Conservation (phyloP, 192 early-diverging fungal genomes). For the Phycomyces nitens region DNA sequence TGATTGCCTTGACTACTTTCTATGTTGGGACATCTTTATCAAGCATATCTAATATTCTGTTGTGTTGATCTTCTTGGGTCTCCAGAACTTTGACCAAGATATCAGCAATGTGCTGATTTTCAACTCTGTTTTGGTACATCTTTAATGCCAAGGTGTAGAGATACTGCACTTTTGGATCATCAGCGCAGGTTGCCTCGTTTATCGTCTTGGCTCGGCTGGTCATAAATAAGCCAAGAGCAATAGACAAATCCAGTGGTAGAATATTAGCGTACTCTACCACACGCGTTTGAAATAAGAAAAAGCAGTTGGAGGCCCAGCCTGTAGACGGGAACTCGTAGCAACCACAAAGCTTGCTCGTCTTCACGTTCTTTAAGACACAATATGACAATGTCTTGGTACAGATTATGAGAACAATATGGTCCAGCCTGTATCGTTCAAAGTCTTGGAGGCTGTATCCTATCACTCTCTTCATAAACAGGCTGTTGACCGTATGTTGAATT, state of each 20-base stretch:
- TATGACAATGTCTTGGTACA: not conserved
- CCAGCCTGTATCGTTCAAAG: not conserved
- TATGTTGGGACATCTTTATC: not conserved
- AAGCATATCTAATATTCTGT: constrained; percentile 6
- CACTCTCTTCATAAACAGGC: constrained; percentile 15
- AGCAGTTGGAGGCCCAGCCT: constrained; percentile 7
- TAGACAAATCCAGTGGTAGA: constrained; percentile 2
- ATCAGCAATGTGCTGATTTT: constrained; percentile 4
- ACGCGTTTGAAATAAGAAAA: constrained; percentile 2
- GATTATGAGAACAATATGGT: constrained; percentile 7
- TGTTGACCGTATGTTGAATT: constrained; percentile 16
- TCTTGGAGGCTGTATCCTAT: constrained; percentile 5
- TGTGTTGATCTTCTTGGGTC: constrained; percentile 5
- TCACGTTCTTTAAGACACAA: constrained; percentile 1
- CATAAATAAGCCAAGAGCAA: constrained; percentile 5
- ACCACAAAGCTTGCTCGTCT: not conserved
- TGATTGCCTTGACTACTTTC: constrained; percentile 8
- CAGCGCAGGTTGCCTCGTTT: not conserved
- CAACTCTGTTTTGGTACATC: not conserved
- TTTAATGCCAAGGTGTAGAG: constrained; percentile 1
- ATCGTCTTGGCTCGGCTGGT: constrained; percentile 4
- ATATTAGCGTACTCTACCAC: constrained; percentile 4
- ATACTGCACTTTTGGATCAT: constrained; percentile 7
- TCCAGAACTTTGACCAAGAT: constrained; percentile 1
- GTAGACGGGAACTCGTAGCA: constrained; percentile 4